Evolutionary conservation across 2,329 filamentous ascomycete genomes (phyloP), one percentile per base, ranked within the genome.

Genomic region (Trichoderma asperellum): DNA sequence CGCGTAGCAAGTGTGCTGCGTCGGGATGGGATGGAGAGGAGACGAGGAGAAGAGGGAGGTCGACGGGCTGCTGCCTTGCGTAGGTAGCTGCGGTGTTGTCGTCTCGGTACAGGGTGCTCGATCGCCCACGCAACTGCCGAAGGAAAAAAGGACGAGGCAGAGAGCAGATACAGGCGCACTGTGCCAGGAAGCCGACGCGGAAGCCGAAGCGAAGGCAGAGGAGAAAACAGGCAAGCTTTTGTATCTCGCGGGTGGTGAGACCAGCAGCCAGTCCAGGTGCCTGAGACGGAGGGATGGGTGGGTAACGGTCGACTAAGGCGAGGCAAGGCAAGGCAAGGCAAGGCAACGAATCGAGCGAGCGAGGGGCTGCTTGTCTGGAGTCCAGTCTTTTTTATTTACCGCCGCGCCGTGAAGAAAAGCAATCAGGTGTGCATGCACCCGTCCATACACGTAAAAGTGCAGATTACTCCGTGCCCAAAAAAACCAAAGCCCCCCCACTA

Each of bases 111-210:
- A 43, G 43, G 57, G 49, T 55, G 59, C 56, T 62, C 47, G 52
- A 57, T 70, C 68, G 58, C 60, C 66, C 47, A 60, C 24, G 11
- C 65, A 68, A 70, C 29, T 70, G 69, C 65, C 69, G 69, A 68
- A 68, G 53, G 35, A 62, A 37, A 52, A 43, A 43, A n/a, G 34
- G 29, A 43, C 49, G 27, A 11, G 27, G 43, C 49, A 57, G 16
- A 4, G 57, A 21, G 29, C 43, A 40, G 16, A 47, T n/a, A 53
- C 40, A 53, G 49, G 61, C 58, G 66, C 66, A 68, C 66, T 47
- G 57, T 62, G 66, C 16, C 21, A 47, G 63, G 43, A 67, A 55
- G 53, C 60, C 43, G 49, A 58, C n/a, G 49, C 53, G 21, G 52
- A 66, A 34, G 67, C 60, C 53, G 59, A 58, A 59, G 63, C 63